Evolutionary conservation across 129 eudicot species (phyloP), one percentile per base, ranked within the genome.

Genomic region (Tagetes erecta): DNA sequence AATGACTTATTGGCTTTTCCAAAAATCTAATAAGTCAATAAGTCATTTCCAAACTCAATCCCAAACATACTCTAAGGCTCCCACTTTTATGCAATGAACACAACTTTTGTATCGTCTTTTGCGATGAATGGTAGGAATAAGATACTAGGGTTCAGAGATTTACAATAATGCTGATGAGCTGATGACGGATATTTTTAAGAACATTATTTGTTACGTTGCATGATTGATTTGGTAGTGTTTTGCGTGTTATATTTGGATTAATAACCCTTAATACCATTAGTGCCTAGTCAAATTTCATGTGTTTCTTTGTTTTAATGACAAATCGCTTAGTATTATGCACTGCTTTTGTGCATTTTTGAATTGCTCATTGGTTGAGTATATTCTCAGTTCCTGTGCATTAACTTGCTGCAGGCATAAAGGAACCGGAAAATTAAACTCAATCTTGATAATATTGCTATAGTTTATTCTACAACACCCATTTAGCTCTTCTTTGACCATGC

Each of bases 321-420:
- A 39, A 7, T 40, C 9, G 36, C 46, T 63, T 74, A 45, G 50
- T 73, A 60, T 75, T 67, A 58, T 12, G 72, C 70, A 71, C 70
- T 80, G 71, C 33, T 77, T 76, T 76, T 76, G 81, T 64, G 75
- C 77, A 47, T 75, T 35, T 70, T 67, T 52, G 78, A 71, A 74
- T 85, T 79, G 82, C 72, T 85, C 83, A 79, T 82, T 82, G 82
- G 60, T 36, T 76, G 76, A 78, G 80, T 79, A 67, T 50, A 81
- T 72, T 77, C 77, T 79, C 86, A 65, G 65, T 55, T 64, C 85
- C 81, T 85, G 70, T 85, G 84, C 89, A 75, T 82, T 67, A 85
- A 85, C 84, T 85, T 82, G 82, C 84, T 85, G 89, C 89, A 85
- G 89, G 88, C 78, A 78, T 76, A 77, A 65, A 72, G 73, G 74